Evolutionary conservation across 106 monocot genomes (phyloP).

Genomic region (Dioscorea alata): DNA sequence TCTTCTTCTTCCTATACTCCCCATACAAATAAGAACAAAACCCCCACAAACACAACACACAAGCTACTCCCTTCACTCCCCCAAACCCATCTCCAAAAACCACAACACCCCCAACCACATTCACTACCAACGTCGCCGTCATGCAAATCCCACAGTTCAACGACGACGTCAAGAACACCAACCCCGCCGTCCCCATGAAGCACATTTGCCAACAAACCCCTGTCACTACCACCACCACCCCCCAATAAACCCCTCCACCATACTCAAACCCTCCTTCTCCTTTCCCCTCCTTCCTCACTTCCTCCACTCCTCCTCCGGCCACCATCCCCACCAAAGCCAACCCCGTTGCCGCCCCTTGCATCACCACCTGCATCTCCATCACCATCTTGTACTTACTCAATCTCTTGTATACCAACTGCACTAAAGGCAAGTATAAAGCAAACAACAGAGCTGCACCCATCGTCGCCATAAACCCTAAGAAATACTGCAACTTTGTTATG

Average conservation of each 20-base stretch:
- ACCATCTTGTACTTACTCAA: conserved; percentile 30
- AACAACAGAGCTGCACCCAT: conserved; percentile 63
- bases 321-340: conserved; percentile 36
- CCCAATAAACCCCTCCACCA: conserved; percentile 33
- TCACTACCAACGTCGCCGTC: conserved; percentile 53
- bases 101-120: conserved; percentile 62
- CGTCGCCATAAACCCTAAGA: conserved; percentile 43
- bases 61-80: conserved; percentile 50
- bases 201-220: conserved; percentile 50
- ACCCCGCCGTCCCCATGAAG: conserved; percentile 70
- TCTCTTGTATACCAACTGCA: conserved; percentile 46
- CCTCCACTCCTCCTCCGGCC: conserved; percentile 21
- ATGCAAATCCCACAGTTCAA: conserved; percentile 73
- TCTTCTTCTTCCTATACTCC: conserved; percentile 35
- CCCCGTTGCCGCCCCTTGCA: conserved; percentile 59
- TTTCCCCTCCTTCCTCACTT: conserved; percentile 16
- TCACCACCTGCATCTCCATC: conserved; percentile 66
- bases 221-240: conserved; percentile 18
- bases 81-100: conserved; percentile 49
- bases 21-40: conserved; percentile 66
- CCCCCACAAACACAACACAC: conserved; percentile 58
- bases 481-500: conserved; percentile 30
- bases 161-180: conserved; percentile 61
- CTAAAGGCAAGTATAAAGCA: conserved; percentile 55
- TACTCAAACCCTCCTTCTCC: conserved; percentile 25